These are phyloP conservation scores for Alternaria incomplexa DNA, from an alignment of 2,329 filamentous ascomycete genomes.

Conservation along the genomic window DNA sequence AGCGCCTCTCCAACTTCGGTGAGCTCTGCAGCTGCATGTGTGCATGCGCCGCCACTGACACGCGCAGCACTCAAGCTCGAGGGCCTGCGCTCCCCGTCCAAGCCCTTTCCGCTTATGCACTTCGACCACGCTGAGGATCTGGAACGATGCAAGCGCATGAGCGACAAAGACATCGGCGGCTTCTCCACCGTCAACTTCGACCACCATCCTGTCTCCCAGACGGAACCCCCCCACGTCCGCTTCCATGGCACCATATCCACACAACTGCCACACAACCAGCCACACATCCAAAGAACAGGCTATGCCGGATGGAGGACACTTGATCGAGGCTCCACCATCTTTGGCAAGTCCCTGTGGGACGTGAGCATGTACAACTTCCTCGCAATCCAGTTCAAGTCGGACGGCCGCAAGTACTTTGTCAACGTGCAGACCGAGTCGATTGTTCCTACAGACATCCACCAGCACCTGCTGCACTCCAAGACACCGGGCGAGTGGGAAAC, in stretches of 20 bases:
- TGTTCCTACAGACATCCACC: conserved; percentile 93
- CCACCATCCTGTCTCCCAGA: conserved; percentile 58
- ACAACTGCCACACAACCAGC: conserved; percentile 75
- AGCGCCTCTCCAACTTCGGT: conserved; percentile 63
- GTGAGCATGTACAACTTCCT: conserved; percentile 89
- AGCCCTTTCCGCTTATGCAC: conserved; percentile 68
- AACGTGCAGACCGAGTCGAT: conserved; percentile 96
- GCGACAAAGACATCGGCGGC: conserved; percentile 84
- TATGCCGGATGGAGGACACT: conserved; percentile 90
- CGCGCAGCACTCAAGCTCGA: conserved; percentile 70
- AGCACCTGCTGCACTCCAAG: conserved; percentile 84
- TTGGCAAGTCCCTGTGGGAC: conserved; percentile 85
- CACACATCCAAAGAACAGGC: conserved; percentile 78
- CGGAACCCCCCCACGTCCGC: conserved; percentile 69
- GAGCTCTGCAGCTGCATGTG: conserved; percentile 31
- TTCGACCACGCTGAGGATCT: conserved; percentile 61
- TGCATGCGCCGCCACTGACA: conserved; percentile 36
- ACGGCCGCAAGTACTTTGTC: conserved; percentile 90
- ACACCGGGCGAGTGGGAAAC: conserved; percentile 92
- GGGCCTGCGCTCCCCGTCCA: conserved; percentile 68
- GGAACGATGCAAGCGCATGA: conserved; percentile 73
- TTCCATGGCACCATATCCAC: conserved; percentile 92
- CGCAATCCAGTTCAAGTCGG: conserved; percentile 85
- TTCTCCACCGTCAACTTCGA: conserved; percentile 78
- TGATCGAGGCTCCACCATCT: conserved; percentile 78